Percentiles rank a stretch among this genome's conserved stretches.
These are phyloP conservation scores for Nannizziopsis barbatae DNA, from an alignment of 2,329 filamentous ascomycete genomes.

Conservation along the genomic window DNA sequence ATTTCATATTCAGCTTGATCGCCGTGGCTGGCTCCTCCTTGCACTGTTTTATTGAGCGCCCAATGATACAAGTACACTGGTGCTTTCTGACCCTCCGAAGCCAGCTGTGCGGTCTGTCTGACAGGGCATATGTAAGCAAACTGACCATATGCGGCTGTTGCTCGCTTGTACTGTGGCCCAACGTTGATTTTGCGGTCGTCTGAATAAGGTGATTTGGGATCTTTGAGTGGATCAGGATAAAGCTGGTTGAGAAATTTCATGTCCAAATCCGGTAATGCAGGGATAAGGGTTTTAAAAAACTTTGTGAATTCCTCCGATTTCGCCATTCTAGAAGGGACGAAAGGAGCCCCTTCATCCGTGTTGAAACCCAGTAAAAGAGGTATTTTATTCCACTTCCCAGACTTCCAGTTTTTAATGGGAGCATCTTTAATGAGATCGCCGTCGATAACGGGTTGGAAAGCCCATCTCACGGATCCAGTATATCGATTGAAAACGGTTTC, in stretches of 20 bases:
- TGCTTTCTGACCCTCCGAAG: conserved; percentile 22
- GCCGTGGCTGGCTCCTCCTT: conserved; percentile 39
- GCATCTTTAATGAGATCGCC: conserved; percentile 47
- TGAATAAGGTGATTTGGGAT: conserved; percentile 33
- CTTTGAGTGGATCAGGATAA: conserved; percentile 49
- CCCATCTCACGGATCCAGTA: conserved; percentile 39
- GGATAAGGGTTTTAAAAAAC: conserved; percentile 54
- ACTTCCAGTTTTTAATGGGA: conserved; percentile 50
- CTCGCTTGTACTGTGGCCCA: conserved; percentile 43
- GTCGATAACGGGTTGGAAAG: conserved; percentile 61
- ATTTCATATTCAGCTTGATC: conserved; percentile 42
- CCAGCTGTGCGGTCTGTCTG: conserved; percentile 36
- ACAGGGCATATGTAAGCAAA: conserved; percentile 42
- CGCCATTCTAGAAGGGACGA: conserved; percentile 45
- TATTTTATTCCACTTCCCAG: conserved; percentile 43
- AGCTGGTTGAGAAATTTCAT: conserved; percentile 45
- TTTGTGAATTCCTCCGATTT: conserved; percentile 43
- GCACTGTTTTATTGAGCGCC: conserved; percentile 38
- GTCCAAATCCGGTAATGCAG: conserved; percentile 43
- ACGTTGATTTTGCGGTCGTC: conserved; percentile 26
- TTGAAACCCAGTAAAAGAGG: conserved; percentile 61
- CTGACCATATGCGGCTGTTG: conserved; percentile 40
- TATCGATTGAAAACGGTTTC: conserved; percentile 37
- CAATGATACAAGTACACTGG: conserved; percentile 45
- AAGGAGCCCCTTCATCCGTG: conserved; percentile 56